phyloP scores from a whole-genome alignment of 2,329 filamentous ascomycete genomes.

The Fusarium keratoplasticum region DNA sequence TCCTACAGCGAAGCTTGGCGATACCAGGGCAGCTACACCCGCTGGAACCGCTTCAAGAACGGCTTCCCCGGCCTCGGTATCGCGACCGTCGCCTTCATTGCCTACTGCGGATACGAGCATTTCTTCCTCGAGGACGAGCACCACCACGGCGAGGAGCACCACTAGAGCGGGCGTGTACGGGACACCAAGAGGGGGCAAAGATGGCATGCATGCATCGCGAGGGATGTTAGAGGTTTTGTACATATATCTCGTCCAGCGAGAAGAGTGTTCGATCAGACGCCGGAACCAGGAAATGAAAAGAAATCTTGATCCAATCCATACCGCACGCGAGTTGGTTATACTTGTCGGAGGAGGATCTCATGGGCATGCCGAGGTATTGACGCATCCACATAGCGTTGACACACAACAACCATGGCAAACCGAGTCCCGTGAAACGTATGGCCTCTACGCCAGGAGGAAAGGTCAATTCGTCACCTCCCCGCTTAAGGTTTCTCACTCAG shows the following conservation, averaged over 20 bases:
- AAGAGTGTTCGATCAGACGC: slow-evolving; percentile 32
- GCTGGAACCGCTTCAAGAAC: slow-evolving; percentile 88
- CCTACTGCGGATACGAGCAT: slow-evolving; percentile 91
- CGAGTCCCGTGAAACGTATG: neutral
- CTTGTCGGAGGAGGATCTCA: neutral
- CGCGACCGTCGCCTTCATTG: slow-evolving; percentile 89
- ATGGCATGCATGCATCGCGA: slow-evolving; percentile 21
- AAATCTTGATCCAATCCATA: slow-evolving; percentile 9
- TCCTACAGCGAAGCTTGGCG: slow-evolving; percentile 89
- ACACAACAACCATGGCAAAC: neutral
- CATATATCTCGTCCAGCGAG: slow-evolving; percentile 39
- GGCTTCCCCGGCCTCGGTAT: slow-evolving; percentile 92
- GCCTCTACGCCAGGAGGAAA: neutral
- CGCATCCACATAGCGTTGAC: neutral
- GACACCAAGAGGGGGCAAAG: slow-evolving; percentile 16
- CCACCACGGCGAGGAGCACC: slow-evolving; percentile 68
- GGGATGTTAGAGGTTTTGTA: slow-evolving; percentile 35
- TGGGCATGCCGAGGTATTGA: neutral
- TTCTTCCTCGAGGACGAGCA: slow-evolving; percentile 83
- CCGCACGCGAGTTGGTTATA: neutral
- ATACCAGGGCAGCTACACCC: slow-evolving; percentile 88
- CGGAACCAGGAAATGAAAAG: slow-evolving; percentile 36
- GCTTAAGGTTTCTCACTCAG: neutral
- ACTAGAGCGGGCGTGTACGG: slow-evolving; percentile 50
- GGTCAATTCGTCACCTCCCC: neutral